phyloP scores from a whole-genome alignment of 116 monocot species.

The Trichopus zeylanicus region DNA sequence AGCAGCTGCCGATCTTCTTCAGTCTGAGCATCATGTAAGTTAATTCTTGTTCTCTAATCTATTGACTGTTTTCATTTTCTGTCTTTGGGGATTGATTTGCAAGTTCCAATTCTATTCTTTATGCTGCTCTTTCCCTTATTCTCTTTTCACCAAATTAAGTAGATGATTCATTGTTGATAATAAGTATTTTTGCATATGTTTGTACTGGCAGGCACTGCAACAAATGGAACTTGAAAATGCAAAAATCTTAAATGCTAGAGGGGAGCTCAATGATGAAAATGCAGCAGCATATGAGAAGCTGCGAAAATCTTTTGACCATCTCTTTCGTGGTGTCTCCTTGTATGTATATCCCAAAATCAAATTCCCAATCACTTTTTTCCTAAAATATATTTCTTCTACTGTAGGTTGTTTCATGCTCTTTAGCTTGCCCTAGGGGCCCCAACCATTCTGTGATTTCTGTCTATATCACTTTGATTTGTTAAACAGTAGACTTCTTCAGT shows the following conservation, averaged over 20 bases:
- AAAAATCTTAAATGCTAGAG: conserved; percentile 82
- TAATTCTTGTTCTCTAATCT: too few species aligned
- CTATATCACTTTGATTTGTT: too few species aligned
- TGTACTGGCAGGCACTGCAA: conserved; percentile 50
- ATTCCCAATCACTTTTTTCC: too few species aligned
- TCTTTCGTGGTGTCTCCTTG: conserved; percentile 93
- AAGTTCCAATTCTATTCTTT: not conserved
- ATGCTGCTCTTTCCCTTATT: not conserved
- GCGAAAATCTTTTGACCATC: conserved; percentile 79
- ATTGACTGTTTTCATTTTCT: not conserved
- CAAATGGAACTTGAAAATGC: conserved; percentile 92
- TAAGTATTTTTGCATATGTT: not conserved
- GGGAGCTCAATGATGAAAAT: conserved; percentile 93
- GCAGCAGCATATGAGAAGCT: conserved; percentile 84
- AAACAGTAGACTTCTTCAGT: too few species aligned
- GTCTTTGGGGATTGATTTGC: not conserved
- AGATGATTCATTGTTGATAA: not conserved
- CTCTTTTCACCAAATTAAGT: not conserved
- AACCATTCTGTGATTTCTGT: too few species aligned
- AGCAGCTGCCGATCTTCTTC: conserved; percentile 78
- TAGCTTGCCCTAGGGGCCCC: too few species aligned
- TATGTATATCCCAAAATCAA: too few species aligned
- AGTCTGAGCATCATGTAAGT: conserved; percentile 80
- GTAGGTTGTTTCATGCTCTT: too few species aligned
- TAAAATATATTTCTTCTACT: not conserved